Conservation (phyloP, 345 rosid genomes). For the Ricinus communis region DNA sequence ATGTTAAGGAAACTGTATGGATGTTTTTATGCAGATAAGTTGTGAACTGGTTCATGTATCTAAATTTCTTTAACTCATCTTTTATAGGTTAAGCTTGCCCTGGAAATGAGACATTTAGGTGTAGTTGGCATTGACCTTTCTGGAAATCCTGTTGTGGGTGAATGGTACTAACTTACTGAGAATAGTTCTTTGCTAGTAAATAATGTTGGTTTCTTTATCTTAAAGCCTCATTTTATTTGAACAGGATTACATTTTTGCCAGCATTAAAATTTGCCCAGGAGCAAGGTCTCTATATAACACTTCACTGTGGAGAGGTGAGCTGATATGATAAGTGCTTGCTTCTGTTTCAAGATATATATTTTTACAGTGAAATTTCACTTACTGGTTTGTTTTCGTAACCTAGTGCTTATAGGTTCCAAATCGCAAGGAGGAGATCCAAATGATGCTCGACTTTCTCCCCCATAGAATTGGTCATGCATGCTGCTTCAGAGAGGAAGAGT, state of each 20-base stretch:
- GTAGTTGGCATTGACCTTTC: conserved; percentile 95
- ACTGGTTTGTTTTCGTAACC: conserved; percentile 43
- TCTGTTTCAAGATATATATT: background rate
- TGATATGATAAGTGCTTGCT: conserved; percentile 19
- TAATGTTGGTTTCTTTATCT: background rate
- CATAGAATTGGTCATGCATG: conserved; percentile 91
- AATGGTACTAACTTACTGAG: conserved; percentile 52
- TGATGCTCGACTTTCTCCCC: conserved; percentile 85
- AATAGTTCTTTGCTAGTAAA: background rate
- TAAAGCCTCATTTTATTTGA: conserved; percentile 21
- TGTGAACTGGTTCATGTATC: conserved; percentile 10
- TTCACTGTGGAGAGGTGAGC: conserved; percentile 95
- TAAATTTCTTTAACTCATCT: conserved; percentile 4
- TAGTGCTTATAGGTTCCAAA: conserved; percentile 88
- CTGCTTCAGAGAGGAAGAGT: conserved; percentile 60
- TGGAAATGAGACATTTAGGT: conserved; percentile 74
- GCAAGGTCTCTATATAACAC: conserved; percentile 73
- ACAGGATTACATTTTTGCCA: conserved; percentile 81
- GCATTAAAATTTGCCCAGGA: conserved; percentile 72
- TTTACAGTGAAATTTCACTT: conserved; percentile 21
- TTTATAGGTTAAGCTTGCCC: conserved; percentile 78
- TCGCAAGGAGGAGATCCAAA: conserved; percentile 61
- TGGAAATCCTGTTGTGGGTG: conserved; percentile 86
- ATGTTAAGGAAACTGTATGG: conserved; percentile 27
- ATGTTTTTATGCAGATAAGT: background rate